A percentile compares a stretch with the other conserved stretches of the same genome.
Evolutionary conservation across 441 rosid genomes (phyloP).

Genomic region (Kokia cookei): DNA sequence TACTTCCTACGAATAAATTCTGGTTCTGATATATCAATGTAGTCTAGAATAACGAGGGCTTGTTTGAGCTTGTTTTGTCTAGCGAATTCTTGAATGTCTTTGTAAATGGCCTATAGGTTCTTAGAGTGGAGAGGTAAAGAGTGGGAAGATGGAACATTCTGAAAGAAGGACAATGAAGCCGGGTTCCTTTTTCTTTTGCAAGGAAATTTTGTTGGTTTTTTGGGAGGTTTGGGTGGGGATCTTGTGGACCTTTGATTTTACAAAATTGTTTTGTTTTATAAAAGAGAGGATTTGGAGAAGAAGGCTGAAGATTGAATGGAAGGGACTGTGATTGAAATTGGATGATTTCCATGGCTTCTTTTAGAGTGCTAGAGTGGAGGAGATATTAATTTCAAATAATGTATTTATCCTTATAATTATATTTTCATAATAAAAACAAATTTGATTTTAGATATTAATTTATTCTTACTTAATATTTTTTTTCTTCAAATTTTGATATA

Average conservation of each 20-base stretch:
- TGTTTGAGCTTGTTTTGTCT: conserved; percentile 58
- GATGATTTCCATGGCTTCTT: background rate
- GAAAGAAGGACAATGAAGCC: conserved; percentile 41
- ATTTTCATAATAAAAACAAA: too few relatives aligned
- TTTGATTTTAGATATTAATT: too few relatives aligned
- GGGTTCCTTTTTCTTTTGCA: conserved; percentile 22
- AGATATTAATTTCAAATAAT: too few relatives aligned
- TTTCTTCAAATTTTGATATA: background rate
- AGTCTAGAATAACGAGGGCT: conserved; percentile 64
- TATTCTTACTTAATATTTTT: background rate
- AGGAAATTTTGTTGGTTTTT: conserved; percentile 9
- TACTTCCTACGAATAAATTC: too few relatives aligned
- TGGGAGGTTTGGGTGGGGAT: conserved; percentile 13
- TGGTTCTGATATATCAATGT: conserved; percentile 41
- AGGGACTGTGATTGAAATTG: background rate
- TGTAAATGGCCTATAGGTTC: conserved; percentile 57
- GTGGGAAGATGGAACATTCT: conserved; percentile 56
- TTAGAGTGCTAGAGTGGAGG: too few relatives aligned
- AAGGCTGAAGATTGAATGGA: conserved; percentile 22
- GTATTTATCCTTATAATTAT: too few relatives aligned
- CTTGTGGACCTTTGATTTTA: conserved; percentile 21
- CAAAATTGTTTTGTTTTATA: conserved; percentile 12
- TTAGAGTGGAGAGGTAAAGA: conserved; percentile 66
- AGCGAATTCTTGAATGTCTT: conserved; percentile 55
- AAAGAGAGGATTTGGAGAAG: conserved; percentile 19